Base-by-base conservation (phyloP, 2,329 filamentous ascomycete species). In the Coniochaeta hoffmannii region DNA sequence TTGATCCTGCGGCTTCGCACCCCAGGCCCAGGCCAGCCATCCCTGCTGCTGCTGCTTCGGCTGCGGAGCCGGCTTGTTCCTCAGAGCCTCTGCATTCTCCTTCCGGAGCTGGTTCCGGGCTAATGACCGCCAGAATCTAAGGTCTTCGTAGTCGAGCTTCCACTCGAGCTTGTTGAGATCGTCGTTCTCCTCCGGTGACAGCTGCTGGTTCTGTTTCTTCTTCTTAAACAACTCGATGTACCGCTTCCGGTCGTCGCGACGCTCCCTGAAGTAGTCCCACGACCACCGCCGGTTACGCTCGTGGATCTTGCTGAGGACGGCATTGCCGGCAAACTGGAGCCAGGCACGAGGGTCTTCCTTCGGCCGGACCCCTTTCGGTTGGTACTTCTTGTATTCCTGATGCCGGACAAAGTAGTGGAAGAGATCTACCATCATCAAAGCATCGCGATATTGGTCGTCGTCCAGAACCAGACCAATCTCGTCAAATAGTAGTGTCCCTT, bases 361-460 rank as follows among this genome's bases (percentile, higher is more conserved):
- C 0, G 90, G 89, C 0, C 82, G 81, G 56, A 86, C 81, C 1
- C 79, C 86, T 66, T 95, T 94, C 4, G 94, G 94, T 64, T 96
- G 90, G 57, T 91, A 78, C 64, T 88, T 93, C 68, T 95, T 95
- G 75, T 97, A 97, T 69, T 99, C 93, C 69, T 97, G 94, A 62
- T 99, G 94, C 31, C 93, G 87, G 63, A 97, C 89, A 70, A 97
- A 99, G 72, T 96, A 97, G 70, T 99, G 94, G 76, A 99, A 99
- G 2, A 97, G 78, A 68, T 99, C 94, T 1, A 97, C 89, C 76
- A 99, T 89, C 94, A 99, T 99, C 57, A 99, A 75, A 5, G 88
- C 90, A 72, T 99, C 94, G 30, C 95, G 88, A 68, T 99, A 99
- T 69, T 99, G 94, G 61, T 97, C 85, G 61, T 99, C 93, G 63